Evolutionary conservation across 2,329 filamentous ascomycete species (phyloP), one percentile per base, ranked within the genome.

Genomic region (Zymoseptoria tritici): DNA sequence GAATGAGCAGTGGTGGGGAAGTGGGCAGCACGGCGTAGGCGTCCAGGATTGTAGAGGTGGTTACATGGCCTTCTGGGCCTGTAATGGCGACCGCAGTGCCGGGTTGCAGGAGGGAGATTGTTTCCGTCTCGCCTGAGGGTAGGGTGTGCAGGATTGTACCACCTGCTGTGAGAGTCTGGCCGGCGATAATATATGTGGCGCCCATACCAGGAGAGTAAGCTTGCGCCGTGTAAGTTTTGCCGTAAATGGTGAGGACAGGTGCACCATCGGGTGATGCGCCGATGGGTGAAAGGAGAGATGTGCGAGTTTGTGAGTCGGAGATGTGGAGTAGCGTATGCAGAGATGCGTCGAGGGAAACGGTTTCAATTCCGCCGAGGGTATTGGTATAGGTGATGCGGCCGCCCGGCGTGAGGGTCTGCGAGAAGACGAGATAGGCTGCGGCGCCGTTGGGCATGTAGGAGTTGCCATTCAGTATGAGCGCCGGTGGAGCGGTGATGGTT

Each of bases 151-250:
- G 64, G 46, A 72, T 65, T 9, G 60, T 57, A 13, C 66, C 67
- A 11, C 75, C 76, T 0, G 76, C 73, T 0, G 72, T 76, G 5
- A 79, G 70, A 3, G 71, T 68, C 11, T 70, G 66, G 3, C 71
- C 72, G 21, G 68, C 69, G 49, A 79, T 73, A 0, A 74, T 36
- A 59, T 76, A 77, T 0, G 68, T 70, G 0, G 71, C 71, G 8
- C 73, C 73, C 9, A 67, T 59, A 5, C 71, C 62, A 24, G 52
- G 29, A 31, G 58, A 69, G 49, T 70, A 63, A 9, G 65, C 62
- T 21, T 68, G 52, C 11, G 70, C 66, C 5, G 62, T 68, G 61
- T 69, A 71, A 1, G 61, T 69, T 21, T 65, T 49, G 13, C 62
- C 64, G 11, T 65, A 60, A 26, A 73, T 64, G 1, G 70, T 72